Evolutionary conservation across 179 eudicot species (phyloP).

Genomic region (Gypsophila paniculata): DNA sequence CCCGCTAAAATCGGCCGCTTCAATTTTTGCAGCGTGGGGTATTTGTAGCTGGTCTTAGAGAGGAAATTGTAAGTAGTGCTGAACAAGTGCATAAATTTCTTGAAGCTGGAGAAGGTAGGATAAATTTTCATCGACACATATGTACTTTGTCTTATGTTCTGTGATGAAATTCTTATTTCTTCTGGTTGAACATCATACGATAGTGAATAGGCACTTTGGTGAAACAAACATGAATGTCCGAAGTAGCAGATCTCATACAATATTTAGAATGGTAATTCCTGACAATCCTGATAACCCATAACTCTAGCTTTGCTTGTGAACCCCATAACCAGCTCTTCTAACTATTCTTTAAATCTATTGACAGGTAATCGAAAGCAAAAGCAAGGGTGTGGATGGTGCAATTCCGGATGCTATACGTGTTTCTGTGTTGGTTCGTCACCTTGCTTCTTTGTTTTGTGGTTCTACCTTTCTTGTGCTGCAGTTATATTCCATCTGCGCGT

Average conservation of each 20-base stretch:
- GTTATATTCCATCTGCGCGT: not conserved
- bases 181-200: constrained; percentile 20
- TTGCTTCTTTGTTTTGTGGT: not conserved
- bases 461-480: not conserved
- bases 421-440: constrained; percentile 70
- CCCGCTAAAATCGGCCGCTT: not conserved
- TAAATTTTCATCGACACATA: not conserved
- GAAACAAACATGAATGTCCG: constrained; percentile 97
- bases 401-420: constrained; percentile 82
- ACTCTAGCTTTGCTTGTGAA: not conserved
- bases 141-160: not conserved
- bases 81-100: constrained; percentile 84
- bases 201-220: constrained; percentile 90
- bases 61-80: constrained; percentile 76
- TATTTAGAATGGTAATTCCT: constrained; percentile 84
- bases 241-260: constrained; percentile 96
- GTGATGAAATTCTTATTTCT: constrained; percentile 3
- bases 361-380: constrained; percentile 92
- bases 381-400: constrained; percentile 49
- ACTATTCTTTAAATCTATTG: not conserved
- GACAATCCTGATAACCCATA: constrained; percentile 3
- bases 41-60: constrained; percentile 89
- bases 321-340: not conserved
- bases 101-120: constrained; percentile 84
- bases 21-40: constrained; percentile 62